A percentile compares a stretch with the other conserved stretches of the same genome.
phyloP scores from a whole-genome alignment of 2,329 filamentous ascomycete species.

The Ceratocystis albifundus region DNA sequence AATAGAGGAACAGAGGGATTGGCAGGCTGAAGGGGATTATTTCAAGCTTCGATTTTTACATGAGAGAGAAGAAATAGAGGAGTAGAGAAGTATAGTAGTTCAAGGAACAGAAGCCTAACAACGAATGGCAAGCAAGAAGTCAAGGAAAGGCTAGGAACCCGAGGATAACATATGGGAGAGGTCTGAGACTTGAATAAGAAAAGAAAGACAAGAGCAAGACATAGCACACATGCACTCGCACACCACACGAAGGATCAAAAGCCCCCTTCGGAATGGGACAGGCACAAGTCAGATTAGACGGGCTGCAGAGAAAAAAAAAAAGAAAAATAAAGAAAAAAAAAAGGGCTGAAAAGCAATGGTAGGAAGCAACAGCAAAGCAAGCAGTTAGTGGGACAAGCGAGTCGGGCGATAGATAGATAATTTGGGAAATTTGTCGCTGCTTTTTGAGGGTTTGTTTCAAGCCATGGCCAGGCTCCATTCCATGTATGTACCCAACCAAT shows the following conservation, averaged over 20 bases:
- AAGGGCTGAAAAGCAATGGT: neutral
- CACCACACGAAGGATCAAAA: constrained; percentile 2
- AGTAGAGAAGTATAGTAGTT: neutral
- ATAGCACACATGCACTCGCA: neutral
- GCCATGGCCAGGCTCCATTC: neutral
- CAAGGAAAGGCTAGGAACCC: neutral
- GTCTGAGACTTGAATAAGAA: constrained; percentile 2
- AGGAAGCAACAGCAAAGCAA: too few relatives aligned
- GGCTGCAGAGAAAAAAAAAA: neutral
- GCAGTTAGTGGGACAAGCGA: neutral
- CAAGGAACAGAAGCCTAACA: neutral
- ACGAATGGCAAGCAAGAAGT: neutral
- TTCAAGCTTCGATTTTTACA: neutral
- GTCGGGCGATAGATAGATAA: neutral
- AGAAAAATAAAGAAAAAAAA: neutral
- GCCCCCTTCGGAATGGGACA: constrained; percentile 5
- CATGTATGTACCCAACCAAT: neutral
- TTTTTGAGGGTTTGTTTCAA: neutral
- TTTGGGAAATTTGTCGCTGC: neutral
- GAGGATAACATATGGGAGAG: constrained; percentile 6
- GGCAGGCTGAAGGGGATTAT: neutral
- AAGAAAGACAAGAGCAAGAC: neutral
- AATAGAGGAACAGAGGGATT: neutral
- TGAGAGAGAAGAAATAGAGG: neutral
- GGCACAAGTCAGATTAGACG: constrained; percentile 4